Conservation (phyloP, 306 rosid genomes). For the Trichosanthes truncata region DNA sequence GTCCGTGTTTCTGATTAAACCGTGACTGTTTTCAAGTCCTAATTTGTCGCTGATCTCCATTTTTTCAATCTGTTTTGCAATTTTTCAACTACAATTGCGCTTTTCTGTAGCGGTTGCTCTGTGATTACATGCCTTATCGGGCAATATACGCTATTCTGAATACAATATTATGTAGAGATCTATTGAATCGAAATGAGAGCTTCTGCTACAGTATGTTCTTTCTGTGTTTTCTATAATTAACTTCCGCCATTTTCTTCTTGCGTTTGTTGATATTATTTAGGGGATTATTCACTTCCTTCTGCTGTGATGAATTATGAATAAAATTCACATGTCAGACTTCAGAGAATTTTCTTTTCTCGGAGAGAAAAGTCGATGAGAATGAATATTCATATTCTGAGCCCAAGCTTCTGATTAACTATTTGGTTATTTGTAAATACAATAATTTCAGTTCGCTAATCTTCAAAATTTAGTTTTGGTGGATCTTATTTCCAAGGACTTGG, state of each 20-base stretch:
- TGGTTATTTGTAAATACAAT: too few species aligned
- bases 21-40: slow-evolving; percentile 42
- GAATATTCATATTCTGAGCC: slow-evolving; percentile 50
- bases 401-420: background rate
- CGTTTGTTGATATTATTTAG: fast-evolving
- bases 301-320: slow-evolving; percentile 47
- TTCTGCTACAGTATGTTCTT: background rate
- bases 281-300: background rate
- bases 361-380: slow-evolving; percentile 46
- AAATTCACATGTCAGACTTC: slow-evolving; percentile 93
- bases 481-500: background rate
- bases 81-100: background rate
- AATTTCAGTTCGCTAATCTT: too few species aligned
- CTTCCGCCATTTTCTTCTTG: background rate
- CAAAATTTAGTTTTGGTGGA: too few species aligned
- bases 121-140: slow-evolving; percentile 52
- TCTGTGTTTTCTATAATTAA: background rate
- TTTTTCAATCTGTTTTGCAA: background rate
- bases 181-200: slow-evolving; percentile 34
- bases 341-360: slow-evolving; percentile 29
- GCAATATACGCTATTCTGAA: slow-evolving; percentile 87
- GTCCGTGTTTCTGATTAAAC: slow-evolving; percentile 74
- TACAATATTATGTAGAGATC: slow-evolving; percentile 17
- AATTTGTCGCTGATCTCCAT: slow-evolving; percentile 41
- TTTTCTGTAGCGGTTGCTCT: slow-evolving; percentile 26